Base-by-base conservation (phyloP, 1,284 basidiomycete species). In the Papiliotrema terrestris region DNA sequence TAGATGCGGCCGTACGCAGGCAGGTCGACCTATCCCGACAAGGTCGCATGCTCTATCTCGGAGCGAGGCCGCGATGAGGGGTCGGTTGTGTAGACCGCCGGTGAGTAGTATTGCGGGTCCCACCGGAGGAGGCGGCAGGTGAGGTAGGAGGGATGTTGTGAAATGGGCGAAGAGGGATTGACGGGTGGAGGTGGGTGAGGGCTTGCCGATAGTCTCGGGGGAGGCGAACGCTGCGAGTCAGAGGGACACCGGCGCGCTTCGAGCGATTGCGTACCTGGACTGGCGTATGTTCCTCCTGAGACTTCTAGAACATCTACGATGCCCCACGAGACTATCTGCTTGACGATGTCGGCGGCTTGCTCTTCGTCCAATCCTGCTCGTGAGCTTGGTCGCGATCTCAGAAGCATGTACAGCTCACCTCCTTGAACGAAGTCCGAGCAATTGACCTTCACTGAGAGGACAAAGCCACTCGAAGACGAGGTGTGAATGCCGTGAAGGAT, bases 401-500 rank as follows among this genome's bases (percentile, higher is more conserved):
- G n/a, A 43, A 45, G 8, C n/a, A 3, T 19, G 37, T 38, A 38
- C 69, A 6, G 69, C 73, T 58, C 67, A 79, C 80, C 80, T 3
- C 81, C 79, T 51, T 80, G 76, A 1, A 86, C 79, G 63, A 91
- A 96, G 72, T 97, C 94, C 0, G 85, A 86, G 23, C 87, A 86
- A 69, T 92, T 97, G 48, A 96, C 77, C 69, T 98, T 97, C 69
- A 98, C 78, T 1, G 89, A 88, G 20, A 96, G 65, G 14, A 88
- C 77, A 68, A 97, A 97, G 19, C 80, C 70, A 3, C 70, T 61
- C 0, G 85, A 82, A 3, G 85, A 83, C 2, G 78, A 74, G 2
- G 77, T 71, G 25, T 88, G 84, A 46, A 93, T 86, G 0, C 77
- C 78, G 2, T 75, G 67, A 0, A 88, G 77, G 48, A 94, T 84